Percentiles rank a stretch among this genome's conserved stretches.
phyloP scores from a whole-genome alignment of 208 protist species.

The Trypanosoma rangeli region DNA sequence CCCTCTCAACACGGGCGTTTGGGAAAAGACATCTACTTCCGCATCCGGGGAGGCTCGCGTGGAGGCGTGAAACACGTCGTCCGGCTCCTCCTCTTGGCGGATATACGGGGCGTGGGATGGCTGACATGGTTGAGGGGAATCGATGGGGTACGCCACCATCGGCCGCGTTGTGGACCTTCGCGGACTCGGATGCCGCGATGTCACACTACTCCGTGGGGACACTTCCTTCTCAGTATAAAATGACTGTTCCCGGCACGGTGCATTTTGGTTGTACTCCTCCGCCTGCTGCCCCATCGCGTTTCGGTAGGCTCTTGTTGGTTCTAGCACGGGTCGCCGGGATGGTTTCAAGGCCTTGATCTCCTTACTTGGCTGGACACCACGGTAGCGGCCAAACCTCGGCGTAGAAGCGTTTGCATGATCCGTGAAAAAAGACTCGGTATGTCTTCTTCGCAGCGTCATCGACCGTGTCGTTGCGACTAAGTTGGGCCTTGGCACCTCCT shows the following conservation, averaged over 20 bases:
- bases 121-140: slow-evolving; percentile 8
- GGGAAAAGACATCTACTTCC: slow-evolving; percentile 6
- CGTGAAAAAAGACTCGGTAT: slow-evolving; percentile 3
- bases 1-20: not conserved
- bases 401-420: not conserved
- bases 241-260: not conserved
- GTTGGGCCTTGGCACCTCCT: no score
- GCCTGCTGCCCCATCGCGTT: not conserved
- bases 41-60: not conserved
- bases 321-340: not conserved
- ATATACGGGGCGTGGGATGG: not conserved
- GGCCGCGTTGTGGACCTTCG: slow-evolving; percentile 13
- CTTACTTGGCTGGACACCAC: not conserved
- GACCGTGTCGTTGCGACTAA: slow-evolving; percentile 20
- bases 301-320: not conserved
- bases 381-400: no score
- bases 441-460: slow-evolving; percentile 25
- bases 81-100: not conserved
- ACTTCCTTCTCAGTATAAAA: not conserved
- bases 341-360: not conserved
- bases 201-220: not conserved
- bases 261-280: not conserved
- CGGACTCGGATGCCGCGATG: not conserved
- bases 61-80: no score
- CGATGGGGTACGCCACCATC: not conserved